Conservation (phyloP, 116 monocot genomes). For the Dioscorea cayenensis region DNA sequence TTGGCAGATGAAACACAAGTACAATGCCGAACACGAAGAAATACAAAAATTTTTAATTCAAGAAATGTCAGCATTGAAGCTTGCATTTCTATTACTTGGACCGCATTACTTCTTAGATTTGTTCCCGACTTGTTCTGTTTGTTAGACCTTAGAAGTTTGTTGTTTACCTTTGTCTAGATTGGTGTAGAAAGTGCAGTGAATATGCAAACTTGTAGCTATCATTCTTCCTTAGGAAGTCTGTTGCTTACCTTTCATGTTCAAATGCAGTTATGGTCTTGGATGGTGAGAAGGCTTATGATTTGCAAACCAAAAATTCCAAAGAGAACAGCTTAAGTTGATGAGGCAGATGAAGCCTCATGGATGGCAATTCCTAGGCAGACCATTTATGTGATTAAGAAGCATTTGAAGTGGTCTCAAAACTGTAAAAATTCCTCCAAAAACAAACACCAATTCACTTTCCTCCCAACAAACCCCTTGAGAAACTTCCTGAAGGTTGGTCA, state of each 20-base stretch:
- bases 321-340: constrained; percentile 72
- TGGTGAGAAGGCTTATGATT: constrained; percentile 92
- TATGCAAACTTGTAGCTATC: too few relatives aligned
- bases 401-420: constrained; percentile 7
- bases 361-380: constrained; percentile 50
- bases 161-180: background rate
- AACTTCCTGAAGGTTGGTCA: background rate
- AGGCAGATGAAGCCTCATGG: constrained; percentile 58
- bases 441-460: background rate
- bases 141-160: background rate
- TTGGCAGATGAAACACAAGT: constrained; percentile 54
- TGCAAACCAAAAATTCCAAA: constrained; percentile 48
- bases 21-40: constrained; percentile 58
- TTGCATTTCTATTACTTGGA: constrained; percentile 65
- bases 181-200: too few relatives aligned
- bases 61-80: constrained; percentile 65
- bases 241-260: background rate
- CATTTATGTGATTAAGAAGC: constrained; percentile 18
- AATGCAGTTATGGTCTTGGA: constrained; percentile 69
- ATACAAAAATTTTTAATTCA: constrained; percentile 71
- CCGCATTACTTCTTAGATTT: constrained; percentile 68
- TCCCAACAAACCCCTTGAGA: constrained; percentile 2
- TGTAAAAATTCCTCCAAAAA: background rate
- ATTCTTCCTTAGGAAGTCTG: too few relatives aligned
- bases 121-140: constrained; percentile 11